These are phyloP conservation scores for Boletus tomentosulus DNA, from an alignment of 768 basidiomycete species.

Conservation along the genomic window DNA sequence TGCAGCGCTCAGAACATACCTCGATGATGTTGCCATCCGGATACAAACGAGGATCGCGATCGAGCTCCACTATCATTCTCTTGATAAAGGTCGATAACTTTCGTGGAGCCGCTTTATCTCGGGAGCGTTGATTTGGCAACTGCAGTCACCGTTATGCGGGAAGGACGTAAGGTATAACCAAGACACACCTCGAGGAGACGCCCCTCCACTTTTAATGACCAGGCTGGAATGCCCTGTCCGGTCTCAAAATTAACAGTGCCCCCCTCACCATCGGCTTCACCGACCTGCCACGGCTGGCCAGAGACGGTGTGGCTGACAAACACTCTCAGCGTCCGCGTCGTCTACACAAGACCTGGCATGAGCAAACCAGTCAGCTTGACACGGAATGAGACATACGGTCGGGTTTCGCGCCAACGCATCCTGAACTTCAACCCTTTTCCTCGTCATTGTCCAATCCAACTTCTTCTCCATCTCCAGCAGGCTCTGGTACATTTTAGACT, in stretches of 20 bases:
- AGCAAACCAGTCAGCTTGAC: background rate
- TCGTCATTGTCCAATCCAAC: conserved; percentile 91
- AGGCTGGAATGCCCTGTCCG: conserved; percentile 86
- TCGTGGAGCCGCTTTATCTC: conserved; percentile 57
- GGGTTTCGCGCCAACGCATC: conserved; percentile 77
- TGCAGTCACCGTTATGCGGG: conserved; percentile 19
- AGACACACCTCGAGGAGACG: conserved; percentile 70
- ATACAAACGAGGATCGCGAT: conserved; percentile 76
- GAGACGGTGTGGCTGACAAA: conserved; percentile 88
- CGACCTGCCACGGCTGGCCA: conserved; percentile 80
- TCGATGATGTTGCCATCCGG: conserved; percentile 88
- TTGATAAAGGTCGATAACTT: conserved; percentile 88
- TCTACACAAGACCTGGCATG: conserved; percentile 39
- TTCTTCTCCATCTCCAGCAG: conserved; percentile 85
- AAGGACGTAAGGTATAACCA: background rate
- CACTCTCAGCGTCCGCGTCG: conserved; percentile 76
- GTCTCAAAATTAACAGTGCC: conserved; percentile 62
- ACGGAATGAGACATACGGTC: conserved; percentile 35
- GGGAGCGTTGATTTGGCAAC: conserved; percentile 57
- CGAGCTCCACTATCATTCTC: conserved; percentile 80
- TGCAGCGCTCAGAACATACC: conserved; percentile 38
- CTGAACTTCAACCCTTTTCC: conserved; percentile 87
- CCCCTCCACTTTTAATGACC: conserved; percentile 85
- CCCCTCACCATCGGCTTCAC: conserved; percentile 32
- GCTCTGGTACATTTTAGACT: conserved; percentile 84